phyloP scores from a whole-genome alignment of 208 protist genomes.

The Naegleria gruberi region DNA sequence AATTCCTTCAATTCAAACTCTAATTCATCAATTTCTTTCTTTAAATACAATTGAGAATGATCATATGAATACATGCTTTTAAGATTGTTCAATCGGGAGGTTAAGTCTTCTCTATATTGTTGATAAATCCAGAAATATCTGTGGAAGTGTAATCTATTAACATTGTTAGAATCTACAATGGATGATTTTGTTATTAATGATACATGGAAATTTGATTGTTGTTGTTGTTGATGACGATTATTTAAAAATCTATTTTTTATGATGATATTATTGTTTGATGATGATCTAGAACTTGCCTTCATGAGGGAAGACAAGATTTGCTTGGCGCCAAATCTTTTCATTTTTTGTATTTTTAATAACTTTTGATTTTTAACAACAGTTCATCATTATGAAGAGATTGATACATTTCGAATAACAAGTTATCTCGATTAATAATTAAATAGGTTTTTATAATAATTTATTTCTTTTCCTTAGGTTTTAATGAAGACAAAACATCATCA shows the following conservation, averaged over 20 bases:
- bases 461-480: background rate
- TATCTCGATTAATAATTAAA: background rate
- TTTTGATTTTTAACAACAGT: too few species aligned
- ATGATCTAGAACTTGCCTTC: too few species aligned
- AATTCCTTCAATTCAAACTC: background rate
- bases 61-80: background rate
- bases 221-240: too few species aligned
- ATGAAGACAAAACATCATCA: constrained; percentile 88
- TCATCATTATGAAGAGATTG: too few species aligned
- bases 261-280: too few species aligned
- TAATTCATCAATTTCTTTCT: background rate
- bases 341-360: too few species aligned
- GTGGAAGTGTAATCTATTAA: background rate
- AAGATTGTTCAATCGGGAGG: background rate
- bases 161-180: background rate
- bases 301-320: too few species aligned
- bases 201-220: too few species aligned
- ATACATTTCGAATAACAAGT: too few species aligned
- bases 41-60: background rate
- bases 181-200: too few species aligned
- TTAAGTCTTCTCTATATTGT: background rate
- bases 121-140: background rate
- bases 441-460: background rate
- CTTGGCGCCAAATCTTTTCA: too few species aligned
- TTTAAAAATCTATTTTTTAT: too few species aligned